Conservation (phyloP, 2,329 filamentous ascomycete species). For the Pseudogymnoascus sp. region DNA sequence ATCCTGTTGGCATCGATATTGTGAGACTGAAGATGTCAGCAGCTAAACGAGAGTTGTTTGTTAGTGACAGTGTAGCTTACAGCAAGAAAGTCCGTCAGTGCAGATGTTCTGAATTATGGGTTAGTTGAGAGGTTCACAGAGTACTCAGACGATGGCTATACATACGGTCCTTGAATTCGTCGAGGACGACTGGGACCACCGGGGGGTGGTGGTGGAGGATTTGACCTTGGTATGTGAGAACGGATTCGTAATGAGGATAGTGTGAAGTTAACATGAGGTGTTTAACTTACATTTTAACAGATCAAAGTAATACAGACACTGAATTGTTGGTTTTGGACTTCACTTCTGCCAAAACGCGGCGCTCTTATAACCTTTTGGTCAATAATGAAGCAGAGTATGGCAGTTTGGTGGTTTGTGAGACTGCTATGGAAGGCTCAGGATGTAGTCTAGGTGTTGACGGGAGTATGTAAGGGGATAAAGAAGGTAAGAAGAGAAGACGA, state of each 20-base stretch:
- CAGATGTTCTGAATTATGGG: slow-evolving; percentile 44
- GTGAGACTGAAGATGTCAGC: slow-evolving; percentile 39
- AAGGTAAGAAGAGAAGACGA: background rate
- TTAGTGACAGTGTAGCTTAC: slow-evolving; percentile 33
- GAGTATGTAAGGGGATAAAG: background rate
- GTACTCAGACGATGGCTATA: background rate
- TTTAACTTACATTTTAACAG: background rate
- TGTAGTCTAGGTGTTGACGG: background rate
- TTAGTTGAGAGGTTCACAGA: slow-evolving; percentile 10
- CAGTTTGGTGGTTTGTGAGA: background rate
- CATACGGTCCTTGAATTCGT: slow-evolving; percentile 28
- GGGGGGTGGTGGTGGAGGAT: background rate
- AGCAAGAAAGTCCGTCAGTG: slow-evolving; percentile 61
- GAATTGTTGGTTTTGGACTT: background rate
- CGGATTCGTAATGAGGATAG: background rate
- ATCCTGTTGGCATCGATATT: slow-evolving; percentile 61
- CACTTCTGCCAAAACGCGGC: background rate
- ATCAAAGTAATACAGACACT: background rate
- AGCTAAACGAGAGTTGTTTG: background rate
- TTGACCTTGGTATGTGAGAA: slow-evolving; percentile 13
- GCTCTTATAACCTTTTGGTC: background rate
- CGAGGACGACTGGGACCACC: slow-evolving; percentile 9
- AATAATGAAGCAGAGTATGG: background rate
- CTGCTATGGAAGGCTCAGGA: background rate
- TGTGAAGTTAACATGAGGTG: background rate